Percentiles rank a stretch among this genome's conserved stretches.
Evolutionary conservation across 23 red algal species (phyloP).

Genomic region (Chondrus crispus): DNA sequence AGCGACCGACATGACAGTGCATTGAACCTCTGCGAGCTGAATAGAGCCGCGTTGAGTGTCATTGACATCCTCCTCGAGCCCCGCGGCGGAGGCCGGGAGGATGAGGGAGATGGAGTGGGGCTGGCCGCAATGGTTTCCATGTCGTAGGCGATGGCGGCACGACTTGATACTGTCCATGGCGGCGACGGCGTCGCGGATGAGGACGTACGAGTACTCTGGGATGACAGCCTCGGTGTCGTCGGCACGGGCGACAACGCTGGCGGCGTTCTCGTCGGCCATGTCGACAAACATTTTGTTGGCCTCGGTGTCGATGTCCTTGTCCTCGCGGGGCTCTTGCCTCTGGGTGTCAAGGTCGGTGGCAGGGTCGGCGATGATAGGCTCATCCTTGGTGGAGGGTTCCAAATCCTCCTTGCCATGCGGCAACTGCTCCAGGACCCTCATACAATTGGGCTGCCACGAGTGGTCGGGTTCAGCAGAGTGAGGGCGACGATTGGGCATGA

Average conservation of each 20-base stretch:
- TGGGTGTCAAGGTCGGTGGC: background rate
- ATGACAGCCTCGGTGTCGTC: background rate
- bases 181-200: slow-evolving; percentile 32
- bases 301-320: background rate
- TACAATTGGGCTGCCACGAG: slow-evolving; percentile 46
- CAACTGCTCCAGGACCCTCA: slow-evolving; percentile 30
- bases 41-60: background rate
- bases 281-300: slow-evolving; percentile 59
- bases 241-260: slow-evolving; percentile 26
- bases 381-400: background rate
- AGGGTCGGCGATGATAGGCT: background rate
- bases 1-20: slow-evolving; percentile 39
- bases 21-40: slow-evolving; percentile 50
- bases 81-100: slow-evolving; percentile 33
- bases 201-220: slow-evolving; percentile 45
- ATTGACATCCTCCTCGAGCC: slow-evolving; percentile 21
- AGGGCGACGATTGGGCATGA: background rate
- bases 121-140: slow-evolving; percentile 26
- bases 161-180: slow-evolving; percentile 41
- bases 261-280: slow-evolving; percentile 39
- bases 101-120: slow-evolving; percentile 55
- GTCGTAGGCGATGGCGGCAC: slow-evolving; percentile 21
- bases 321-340: background rate
- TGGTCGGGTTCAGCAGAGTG: no score
- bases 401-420: slow-evolving; percentile 17